Percentiles rank a stretch among this genome's conserved stretches.
Conservation (phyloP, 164 flowering plant species). For the Chloranthus sessilifolius region DNA sequence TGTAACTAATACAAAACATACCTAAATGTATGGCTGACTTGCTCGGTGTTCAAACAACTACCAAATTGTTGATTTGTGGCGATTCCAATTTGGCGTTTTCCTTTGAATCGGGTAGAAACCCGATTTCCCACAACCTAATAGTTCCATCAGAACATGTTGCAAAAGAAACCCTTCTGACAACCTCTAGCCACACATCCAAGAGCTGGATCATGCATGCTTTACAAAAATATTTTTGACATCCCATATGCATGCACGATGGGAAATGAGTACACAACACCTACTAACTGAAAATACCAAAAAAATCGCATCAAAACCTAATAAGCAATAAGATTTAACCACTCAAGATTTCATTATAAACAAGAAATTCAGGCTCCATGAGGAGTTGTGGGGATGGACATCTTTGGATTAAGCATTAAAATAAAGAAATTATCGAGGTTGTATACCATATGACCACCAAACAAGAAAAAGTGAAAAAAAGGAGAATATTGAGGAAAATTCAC, state of each 20-base stretch:
- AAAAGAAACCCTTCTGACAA: conserved; percentile 62
- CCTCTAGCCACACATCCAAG: conserved; percentile 63
- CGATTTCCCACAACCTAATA: conserved; percentile 70
- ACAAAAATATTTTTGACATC: conserved; percentile 62
- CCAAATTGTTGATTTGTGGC: conserved; percentile 3
- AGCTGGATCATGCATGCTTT: conserved; percentile 54
- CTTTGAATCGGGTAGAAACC: conserved; percentile 21
- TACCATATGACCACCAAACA: too few species aligned
- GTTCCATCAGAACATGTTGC: conserved; percentile 86
- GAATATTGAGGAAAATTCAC: neutral
- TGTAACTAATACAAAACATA: too few species aligned
- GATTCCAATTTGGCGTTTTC: conserved; percentile 10
- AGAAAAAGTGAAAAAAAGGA: too few species aligned
- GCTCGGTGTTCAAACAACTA: conserved; percentile 15
- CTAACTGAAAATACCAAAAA: conserved; percentile 37
- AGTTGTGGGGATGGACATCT: neutral
- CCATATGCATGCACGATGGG: conserved; percentile 75
- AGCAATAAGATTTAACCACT: neutral
- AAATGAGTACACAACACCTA: conserved; percentile 46
- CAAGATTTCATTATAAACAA: neutral
- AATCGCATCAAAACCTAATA: conserved; percentile 1
- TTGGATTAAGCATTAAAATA: neutral
- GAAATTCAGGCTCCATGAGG: neutral
- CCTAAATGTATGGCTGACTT: conserved; percentile 33
- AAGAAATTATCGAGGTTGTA: too few species aligned